phyloP scores from a whole-genome alignment of 176 grass and related monocot genomes.

The Pontederia paniculata region DNA sequence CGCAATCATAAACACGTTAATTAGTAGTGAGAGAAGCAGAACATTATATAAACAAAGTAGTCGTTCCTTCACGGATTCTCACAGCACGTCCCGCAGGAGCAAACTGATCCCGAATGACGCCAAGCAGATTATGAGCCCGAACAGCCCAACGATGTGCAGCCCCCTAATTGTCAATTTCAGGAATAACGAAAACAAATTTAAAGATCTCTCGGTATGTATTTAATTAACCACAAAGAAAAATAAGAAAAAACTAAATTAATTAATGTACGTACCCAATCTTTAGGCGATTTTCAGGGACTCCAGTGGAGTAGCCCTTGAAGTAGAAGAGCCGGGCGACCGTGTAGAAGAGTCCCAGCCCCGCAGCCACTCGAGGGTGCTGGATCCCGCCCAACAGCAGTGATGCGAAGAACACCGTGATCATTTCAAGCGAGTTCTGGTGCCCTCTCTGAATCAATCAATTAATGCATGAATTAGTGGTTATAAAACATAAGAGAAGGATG shows the following conservation, averaged over 20 bases:
- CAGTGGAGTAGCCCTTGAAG: conserved; percentile 91
- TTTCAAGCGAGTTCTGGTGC: conserved; percentile 92
- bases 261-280: conserved; percentile 98
- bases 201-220: neutral
- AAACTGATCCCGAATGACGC: conserved; percentile 74
- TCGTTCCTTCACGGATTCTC: no score
- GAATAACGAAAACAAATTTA: neutral
- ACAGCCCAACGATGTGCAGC: conserved; percentile 54
- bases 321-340: conserved; percentile 77
- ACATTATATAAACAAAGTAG: no score
- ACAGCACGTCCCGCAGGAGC: conserved; percentile 44
- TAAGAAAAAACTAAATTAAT: conserved; percentile 6
- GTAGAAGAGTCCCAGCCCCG: conserved; percentile 53
- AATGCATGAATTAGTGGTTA: no score
- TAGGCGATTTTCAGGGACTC: conserved; percentile 66
- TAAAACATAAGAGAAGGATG: no score
- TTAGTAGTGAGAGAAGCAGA: no score
- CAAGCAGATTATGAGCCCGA: conserved; percentile 65
- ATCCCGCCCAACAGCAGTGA: conserved; percentile 66
- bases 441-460: no score
- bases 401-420: conserved; percentile 78
- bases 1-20: no score
- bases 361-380: conserved; percentile 62
- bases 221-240: no score
- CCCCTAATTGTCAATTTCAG: conserved; percentile 24